These are phyloP conservation scores for Fusarium sp. DNA, from an alignment of 2,329 filamentous ascomycete species.

Conservation along the genomic window DNA sequence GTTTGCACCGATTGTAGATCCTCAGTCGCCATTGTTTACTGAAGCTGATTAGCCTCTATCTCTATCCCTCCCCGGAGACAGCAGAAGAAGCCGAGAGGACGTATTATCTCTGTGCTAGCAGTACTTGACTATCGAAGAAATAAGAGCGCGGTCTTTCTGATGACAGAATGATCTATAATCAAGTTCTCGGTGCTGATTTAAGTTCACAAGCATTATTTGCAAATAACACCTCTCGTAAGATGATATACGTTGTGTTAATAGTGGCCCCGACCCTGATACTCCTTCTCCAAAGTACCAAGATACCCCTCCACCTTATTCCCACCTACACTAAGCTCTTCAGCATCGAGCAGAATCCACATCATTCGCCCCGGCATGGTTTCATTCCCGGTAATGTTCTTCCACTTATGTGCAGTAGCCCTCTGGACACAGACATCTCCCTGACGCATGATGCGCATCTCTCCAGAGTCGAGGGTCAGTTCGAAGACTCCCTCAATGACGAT, in stretches of 20 bases:
- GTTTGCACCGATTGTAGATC: background rate
- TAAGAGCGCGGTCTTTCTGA: background rate
- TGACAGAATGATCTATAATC: background rate
- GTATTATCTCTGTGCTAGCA: background rate
- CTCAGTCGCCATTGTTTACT: background rate
- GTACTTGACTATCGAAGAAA: background rate
- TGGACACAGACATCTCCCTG: background rate
- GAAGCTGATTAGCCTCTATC: background rate
- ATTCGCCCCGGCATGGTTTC: background rate
- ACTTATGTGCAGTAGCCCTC: background rate
- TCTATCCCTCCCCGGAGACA: background rate
- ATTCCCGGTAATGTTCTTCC: background rate
- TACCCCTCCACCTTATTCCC: background rate
- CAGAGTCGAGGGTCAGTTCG: background rate
- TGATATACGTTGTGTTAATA: background rate
- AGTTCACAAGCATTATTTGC: rapidly evolving
- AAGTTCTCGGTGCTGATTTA: background rate
- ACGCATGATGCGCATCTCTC: background rate
- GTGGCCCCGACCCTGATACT: background rate
- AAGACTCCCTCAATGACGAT: background rate
- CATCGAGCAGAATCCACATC: background rate
- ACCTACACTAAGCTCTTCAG: background rate
- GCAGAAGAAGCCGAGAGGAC: background rate
- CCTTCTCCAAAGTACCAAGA: background rate
- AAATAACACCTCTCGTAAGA: rapidly evolving